Evolutionary conservation across 2,329 filamentous ascomycete species (phyloP), one percentile per base, ranked within the genome.

Genomic region (Exutisphaerella laricina): DNA sequence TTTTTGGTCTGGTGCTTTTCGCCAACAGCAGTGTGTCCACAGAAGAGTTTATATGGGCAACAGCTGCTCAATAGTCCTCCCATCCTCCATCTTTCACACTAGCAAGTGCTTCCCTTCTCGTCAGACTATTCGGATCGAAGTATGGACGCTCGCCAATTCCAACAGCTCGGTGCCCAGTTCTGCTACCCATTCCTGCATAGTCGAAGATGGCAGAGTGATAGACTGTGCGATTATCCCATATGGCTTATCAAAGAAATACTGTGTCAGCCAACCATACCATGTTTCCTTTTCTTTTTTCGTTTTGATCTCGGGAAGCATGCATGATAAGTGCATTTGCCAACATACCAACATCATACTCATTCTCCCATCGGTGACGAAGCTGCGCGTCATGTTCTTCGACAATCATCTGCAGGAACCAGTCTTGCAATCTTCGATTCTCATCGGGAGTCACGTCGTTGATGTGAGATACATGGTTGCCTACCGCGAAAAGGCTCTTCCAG

Each of bases 401-500:
- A 5, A 76, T 61, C n/a, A 70, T 20, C 9, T 46, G 34, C 26
- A 39, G 35, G 39, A 58, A 54, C 54, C 49, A 53, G 7, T 43
- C 29, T 26, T 51, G 43, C 5, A 58, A 29, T 12, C 45, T 41
- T 9, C 52, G 39, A 20, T 43, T 50, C 42, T 58, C 55, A 4
- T 21, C 47, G 13, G 46, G 37, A 2, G 50, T 67, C 16, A 79
- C 63, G 54, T 78, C 73, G 22, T 75, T 77, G 30, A 79, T 65
- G 32, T 71, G 70, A 2, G 58, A 68, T 51, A 76, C 75, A 2
- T 76, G 74, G 2, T 79, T 66, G 2, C 76, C 77, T 12, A 78
- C 67, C 60, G 76, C 75, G 61, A 77, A 80, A 1, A 81, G 63
- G n/a, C 67, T 69, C 58, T 80, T 80, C 76, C 76, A 79, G 5